Base-by-base conservation (phyloP, 2,329 filamentous ascomycete species). In the Beauveria varroae region DNA sequence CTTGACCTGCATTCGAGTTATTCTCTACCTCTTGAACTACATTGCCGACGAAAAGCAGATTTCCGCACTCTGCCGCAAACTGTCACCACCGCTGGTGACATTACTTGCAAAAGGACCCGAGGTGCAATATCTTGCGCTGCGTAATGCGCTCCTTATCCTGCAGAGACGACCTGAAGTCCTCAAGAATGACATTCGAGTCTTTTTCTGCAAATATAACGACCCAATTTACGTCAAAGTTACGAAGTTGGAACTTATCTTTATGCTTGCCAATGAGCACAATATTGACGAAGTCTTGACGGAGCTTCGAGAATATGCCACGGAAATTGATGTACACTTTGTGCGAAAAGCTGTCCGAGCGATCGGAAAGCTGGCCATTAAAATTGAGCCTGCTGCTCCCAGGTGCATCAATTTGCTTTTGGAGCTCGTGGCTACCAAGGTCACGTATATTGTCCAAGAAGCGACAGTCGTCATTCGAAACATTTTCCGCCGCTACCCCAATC, bases 141-240 rank as follows among this genome's bases (percentile, higher is more conserved):
- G 95, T 65, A 99, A 99, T 71, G 95, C 95, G 0, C 82, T 99
- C 2, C 81, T 99, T 16, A 99, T 99, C 67, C 79, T 99, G 57
- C 95, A 99, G 73, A 84, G 93, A 68, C 84, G 93, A 61, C 95
- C 95, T 0, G 95, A 98, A 70, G 93, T 99, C 9, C 76, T 99
- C 59, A 86, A 92, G 65, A 98, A 97, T 74, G 95, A 99, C 74
- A 98, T 99, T 64, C 86, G 95, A 52, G 95, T 99, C 37, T 99
- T 99, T 78, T 99, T 99, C 77, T 99, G 95, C 86, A 99, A 99
- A 81, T 99, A 99, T 77, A 99, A 99, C 73, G 95, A 99, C 71
- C 95, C 95, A 0, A 99, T 99, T 65, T 99, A 98, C 73, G 95
- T 99, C 77, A 99, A 99, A 75, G 95, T 99, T 57, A 99, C 95